Evolutionary conservation across 192 early-diverging fungal species (phyloP).

Genomic region (Helicostylum pulchrum): DNA sequence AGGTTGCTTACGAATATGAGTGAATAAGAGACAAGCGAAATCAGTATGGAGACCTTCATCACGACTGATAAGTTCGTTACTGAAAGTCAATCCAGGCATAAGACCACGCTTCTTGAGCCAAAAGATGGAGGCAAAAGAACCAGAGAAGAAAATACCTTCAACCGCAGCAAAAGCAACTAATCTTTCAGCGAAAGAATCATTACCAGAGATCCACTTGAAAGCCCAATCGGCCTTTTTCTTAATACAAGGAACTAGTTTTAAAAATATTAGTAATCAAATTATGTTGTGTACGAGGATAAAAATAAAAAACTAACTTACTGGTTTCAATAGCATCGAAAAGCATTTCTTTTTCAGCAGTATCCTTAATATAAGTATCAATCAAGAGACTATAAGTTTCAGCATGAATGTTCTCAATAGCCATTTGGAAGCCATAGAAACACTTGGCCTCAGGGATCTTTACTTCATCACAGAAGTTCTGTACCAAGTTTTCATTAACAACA

Average conservation of each 20-base stretch:
- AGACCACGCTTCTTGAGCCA: constrained; percentile 99
- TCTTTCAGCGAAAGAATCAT: constrained; percentile 83
- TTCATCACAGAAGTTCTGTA: constrained; percentile 86
- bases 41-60: constrained; percentile 98
- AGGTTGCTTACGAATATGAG: constrained; percentile 75
- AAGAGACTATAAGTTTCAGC: constrained; percentile 92
- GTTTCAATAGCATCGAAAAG: constrained; percentile 94
- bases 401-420: constrained; percentile 98
- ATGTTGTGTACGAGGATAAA: not conserved
- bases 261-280: not conserved
- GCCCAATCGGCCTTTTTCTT: constrained; percentile 97
- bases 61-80: constrained; percentile 95
- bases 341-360: constrained; percentile 73
- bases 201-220: constrained; percentile 84
- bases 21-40: constrained; percentile 94
- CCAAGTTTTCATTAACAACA: constrained; percentile 94
- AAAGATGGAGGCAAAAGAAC: constrained; percentile 97
- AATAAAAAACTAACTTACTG: constrained; percentile 16
- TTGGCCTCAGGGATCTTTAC: constrained; percentile 93
- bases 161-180: constrained; percentile 96
- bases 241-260: constrained; percentile 81
- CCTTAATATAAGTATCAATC: constrained; percentile 95
- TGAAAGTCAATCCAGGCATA: constrained; percentile 97
- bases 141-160: constrained; percentile 98
- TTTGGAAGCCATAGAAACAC: constrained; percentile 96